phyloP scores from a whole-genome alignment of 192 early-diverging fungal species.

The Umbelopsis ramanniana region DNA sequence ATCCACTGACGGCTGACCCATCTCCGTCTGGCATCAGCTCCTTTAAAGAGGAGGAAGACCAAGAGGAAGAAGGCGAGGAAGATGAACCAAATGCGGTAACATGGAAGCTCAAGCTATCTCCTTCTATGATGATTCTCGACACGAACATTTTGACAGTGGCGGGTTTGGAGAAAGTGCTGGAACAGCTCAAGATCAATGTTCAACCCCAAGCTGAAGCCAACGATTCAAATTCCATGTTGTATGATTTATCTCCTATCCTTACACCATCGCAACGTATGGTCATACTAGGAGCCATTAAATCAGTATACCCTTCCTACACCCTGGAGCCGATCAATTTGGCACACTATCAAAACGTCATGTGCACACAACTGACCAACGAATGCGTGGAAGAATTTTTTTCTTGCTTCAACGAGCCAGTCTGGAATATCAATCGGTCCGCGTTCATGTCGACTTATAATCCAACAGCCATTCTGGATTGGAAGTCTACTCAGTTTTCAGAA shows the following conservation, averaged over 20 bases:
- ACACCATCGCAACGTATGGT: neutral
- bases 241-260: neutral
- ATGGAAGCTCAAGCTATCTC: conserved; percentile 43
- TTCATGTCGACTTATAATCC: conserved; percentile 27
- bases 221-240: neutral
- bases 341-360: conserved; percentile 25
- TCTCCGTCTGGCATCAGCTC: neutral
- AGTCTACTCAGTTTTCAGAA: conserved; percentile 2
- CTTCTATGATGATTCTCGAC: conserved; percentile 40
- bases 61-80: conserved; percentile 20
- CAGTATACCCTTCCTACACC: neutral
- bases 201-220: conserved; percentile 21
- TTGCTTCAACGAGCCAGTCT: conserved; percentile 22
- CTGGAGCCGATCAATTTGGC: neutral
- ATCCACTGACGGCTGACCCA: neutral
- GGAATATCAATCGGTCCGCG: neutral
- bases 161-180: conserved; percentile 41
- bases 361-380: conserved; percentile 31
- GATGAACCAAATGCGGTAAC: conserved; percentile 28
- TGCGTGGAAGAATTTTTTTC: conserved; percentile 34
- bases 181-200: conserved; percentile 33
- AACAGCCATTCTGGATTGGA: conserved; percentile 13
- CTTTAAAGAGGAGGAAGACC: neutral
- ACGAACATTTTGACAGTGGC: conserved; percentile 39
- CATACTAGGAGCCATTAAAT: neutral